Evolutionary conservation across 495 filamentous ascomycete species (phyloP).

Genomic region (Thermothielavioides terrestris): DNA sequence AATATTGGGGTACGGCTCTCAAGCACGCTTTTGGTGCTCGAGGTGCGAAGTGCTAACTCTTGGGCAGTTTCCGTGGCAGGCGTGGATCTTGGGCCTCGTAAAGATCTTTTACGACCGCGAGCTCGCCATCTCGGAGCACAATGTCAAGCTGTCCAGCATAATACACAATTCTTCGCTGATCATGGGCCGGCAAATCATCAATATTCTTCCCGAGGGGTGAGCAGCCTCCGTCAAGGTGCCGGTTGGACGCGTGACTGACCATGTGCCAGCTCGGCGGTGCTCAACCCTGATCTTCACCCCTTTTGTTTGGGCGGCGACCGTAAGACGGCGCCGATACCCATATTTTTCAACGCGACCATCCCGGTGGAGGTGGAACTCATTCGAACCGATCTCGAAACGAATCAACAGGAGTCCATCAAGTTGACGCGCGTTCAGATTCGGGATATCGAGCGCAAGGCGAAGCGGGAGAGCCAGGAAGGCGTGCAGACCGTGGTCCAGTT

Average conservation of each 20-base stretch:
- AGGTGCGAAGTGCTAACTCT: conserved; percentile 12
- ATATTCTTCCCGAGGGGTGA: conserved; percentile 91
- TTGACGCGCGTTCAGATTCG: conserved; percentile 50
- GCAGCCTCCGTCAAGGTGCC: conserved; percentile 17
- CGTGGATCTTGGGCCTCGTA: conserved; percentile 57
- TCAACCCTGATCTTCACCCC: conserved; percentile 69
- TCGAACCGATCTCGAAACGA: conserved; percentile 73
- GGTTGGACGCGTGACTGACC: conserved; percentile 9
- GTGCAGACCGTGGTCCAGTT: conserved; percentile 46
- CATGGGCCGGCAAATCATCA: conserved; percentile 88
- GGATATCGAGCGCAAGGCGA: conserved; percentile 50
- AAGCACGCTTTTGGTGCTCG: background rate
- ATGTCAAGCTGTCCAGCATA: conserved; percentile 76
- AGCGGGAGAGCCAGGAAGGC: conserved; percentile 38
- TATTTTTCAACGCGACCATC: conserved; percentile 85
- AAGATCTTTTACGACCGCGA: conserved; percentile 84
- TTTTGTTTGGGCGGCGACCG: conserved; percentile 67
- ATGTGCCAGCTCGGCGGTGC: conserved; percentile 59
- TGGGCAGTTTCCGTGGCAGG: conserved; percentile 52
- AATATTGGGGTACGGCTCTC: conserved; percentile 59
- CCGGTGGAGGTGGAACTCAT: conserved; percentile 79
- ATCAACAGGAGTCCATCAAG: conserved; percentile 65
- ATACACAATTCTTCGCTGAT: conserved; percentile 87
- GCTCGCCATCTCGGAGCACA: conserved; percentile 77
- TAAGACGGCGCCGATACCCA: conserved; percentile 59